These are phyloP conservation scores for Eimeria maxima DNA, from an alignment of 169 alveolate genomes.

Conservation along the genomic window DNA sequence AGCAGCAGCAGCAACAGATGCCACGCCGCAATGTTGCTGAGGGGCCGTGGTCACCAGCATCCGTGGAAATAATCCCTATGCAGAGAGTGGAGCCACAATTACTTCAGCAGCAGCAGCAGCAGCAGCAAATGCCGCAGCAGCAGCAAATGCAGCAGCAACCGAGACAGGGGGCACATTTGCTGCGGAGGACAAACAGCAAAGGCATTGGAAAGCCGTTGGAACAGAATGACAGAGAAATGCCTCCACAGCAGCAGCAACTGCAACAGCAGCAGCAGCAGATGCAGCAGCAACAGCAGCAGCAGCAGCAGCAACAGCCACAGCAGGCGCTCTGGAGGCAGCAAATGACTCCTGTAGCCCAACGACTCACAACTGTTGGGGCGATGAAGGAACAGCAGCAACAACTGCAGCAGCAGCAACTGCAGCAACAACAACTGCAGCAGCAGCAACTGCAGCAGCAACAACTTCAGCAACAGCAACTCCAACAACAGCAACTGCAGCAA, in stretches of 20 bases:
- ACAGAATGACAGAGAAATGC: not conserved
- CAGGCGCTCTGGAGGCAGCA: not conserved
- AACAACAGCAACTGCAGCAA: too few species aligned
- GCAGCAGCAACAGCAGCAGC: slow-evolving; percentile 23
- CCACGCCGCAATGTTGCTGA: not conserved
- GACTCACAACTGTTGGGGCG: not conserved
- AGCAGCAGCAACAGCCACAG: not conserved
- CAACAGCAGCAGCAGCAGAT: not conserved
- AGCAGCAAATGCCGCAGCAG: not conserved
- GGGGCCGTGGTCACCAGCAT: not conserved
- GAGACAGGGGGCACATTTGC: not conserved
- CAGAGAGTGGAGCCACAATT: not conserved
- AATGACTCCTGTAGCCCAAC: not conserved
- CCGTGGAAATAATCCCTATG: not conserved
- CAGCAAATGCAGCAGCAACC: slow-evolving; percentile 29
- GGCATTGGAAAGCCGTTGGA: not conserved
- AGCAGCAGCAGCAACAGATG: slow-evolving; percentile 38
- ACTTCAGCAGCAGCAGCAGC: slow-evolving; percentile 75
- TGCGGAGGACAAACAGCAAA: slow-evolving; percentile 49
- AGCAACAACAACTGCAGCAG: too few species aligned
- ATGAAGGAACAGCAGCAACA: slow-evolving; percentile 2
- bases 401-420: too few species aligned
- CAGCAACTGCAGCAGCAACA: too few species aligned
- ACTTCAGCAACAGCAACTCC: too few species aligned
- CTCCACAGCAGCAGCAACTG: not conserved